Evolutionary conservation across 345 rosid species (phyloP).

Genomic region (Ceriops zippeliana): DNA sequence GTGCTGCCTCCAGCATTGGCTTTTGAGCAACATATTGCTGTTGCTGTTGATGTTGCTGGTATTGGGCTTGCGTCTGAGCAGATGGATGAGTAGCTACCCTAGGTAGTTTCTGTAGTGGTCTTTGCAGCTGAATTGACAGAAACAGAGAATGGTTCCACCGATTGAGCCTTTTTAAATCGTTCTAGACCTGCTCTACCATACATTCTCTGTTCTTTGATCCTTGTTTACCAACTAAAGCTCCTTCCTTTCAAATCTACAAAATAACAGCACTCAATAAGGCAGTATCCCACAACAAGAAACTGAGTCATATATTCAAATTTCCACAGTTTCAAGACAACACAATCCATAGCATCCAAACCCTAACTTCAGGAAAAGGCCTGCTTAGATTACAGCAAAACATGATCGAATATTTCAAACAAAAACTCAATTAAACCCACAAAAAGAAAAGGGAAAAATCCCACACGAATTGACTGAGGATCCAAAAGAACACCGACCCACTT

Average conservation of each 20-base stretch:
- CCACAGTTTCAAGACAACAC: constrained; percentile 6
- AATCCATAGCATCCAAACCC: constrained; percentile 15
- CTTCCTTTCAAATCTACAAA: background rate
- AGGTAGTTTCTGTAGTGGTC: constrained; percentile 29
- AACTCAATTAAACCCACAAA: background rate
- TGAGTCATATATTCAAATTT: constrained; percentile 4
- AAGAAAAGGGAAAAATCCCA: background rate
- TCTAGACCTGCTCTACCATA: constrained; percentile 89
- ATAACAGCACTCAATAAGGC: background rate
- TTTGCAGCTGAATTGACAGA: constrained; percentile 42
- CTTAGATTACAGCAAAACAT: background rate
- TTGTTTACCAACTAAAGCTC: background rate
- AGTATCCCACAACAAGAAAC: background rate
- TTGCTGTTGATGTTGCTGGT: constrained; percentile 26
- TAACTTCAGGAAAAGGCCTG: constrained; percentile 5
- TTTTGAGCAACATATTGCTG: constrained; percentile 31
- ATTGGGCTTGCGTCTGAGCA: constrained; percentile 23
- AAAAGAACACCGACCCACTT: constrained; percentile 1
- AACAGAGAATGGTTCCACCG: constrained; percentile 82
- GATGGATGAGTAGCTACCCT: constrained; percentile 21
- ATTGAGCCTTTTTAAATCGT: constrained; percentile 83
- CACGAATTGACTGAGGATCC: background rate
- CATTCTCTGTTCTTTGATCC: constrained; percentile 41
- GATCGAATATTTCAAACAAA: background rate
- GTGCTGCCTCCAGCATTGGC: constrained; percentile 35